These are phyloP conservation scores for Pestalotiopsis fici DNA, from an alignment of 2,329 filamentous ascomycete species.

Conservation along the genomic window DNA sequence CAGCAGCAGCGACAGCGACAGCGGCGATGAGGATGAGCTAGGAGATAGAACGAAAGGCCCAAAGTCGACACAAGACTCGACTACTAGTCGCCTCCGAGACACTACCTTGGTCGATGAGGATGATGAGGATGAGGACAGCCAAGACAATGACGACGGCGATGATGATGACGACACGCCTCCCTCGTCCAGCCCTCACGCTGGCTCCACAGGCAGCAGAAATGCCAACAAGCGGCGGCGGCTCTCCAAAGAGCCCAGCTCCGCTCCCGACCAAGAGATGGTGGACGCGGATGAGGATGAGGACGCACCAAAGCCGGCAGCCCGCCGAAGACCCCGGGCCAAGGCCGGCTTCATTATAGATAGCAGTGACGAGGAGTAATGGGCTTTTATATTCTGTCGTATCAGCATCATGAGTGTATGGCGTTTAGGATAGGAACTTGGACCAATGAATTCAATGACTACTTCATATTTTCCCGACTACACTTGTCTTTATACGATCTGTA, in stretches of 20 bases:
- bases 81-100: constrained; percentile 16
- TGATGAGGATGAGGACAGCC: constrained; percentile 27
- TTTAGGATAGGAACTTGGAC: background rate
- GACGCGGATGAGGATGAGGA: constrained; percentile 35
- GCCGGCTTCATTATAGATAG: constrained; percentile 61
- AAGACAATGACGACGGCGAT: constrained; percentile 15
- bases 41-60: constrained; percentile 6
- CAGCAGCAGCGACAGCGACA: constrained; percentile 23
- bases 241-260: constrained; percentile 20
- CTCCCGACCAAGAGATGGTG: constrained; percentile 28
- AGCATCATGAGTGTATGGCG: background rate
- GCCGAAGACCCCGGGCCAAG: constrained; percentile 45
- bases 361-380: constrained; percentile 54
- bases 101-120: constrained; percentile 19
- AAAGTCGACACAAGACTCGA: constrained; percentile 20
- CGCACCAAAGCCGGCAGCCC: constrained; percentile 33
- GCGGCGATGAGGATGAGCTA: constrained; percentile 5
- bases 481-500: no score
- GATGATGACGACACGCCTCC: constrained; percentile 37
- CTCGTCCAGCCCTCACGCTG: constrained; percentile 37
- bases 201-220: constrained; percentile 15
- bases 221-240: constrained; percentile 27
- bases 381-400: background rate
- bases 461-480: background rate
- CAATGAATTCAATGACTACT: background rate